These are phyloP conservation scores for Cladophialophora carrionii DNA, from an alignment of 2,329 filamentous ascomycete species.

Conservation along the genomic window DNA sequence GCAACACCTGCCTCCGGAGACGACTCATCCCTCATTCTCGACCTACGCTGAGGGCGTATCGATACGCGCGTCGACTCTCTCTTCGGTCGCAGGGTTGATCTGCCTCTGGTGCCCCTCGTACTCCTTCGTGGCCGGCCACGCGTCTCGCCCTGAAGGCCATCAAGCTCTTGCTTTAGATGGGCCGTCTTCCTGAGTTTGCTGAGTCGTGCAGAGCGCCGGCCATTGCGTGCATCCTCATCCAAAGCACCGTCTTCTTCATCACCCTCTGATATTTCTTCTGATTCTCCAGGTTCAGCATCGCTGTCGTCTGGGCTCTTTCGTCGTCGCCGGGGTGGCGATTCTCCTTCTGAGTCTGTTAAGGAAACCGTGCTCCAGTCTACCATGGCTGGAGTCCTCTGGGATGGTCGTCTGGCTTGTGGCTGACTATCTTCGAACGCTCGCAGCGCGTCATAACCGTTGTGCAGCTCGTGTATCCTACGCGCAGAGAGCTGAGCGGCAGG, in stretches of 20 bases:
- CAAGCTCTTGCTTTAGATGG: constrained; percentile 22
- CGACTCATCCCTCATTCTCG: constrained; percentile 11
- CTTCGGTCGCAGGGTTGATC: constrained; percentile 15
- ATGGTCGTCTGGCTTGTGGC: constrained; percentile 5
- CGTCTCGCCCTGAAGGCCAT: constrained; percentile 26
- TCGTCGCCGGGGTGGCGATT: constrained; percentile 14
- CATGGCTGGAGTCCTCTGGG: constrained; percentile 13
- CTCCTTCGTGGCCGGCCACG: constrained; percentile 26
- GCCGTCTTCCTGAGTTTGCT: constrained; percentile 17
- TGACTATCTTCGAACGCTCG: constrained; percentile 18
- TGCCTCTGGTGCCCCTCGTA: constrained; percentile 22
- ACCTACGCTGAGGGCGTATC: constrained; percentile 2
- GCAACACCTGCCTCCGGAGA: constrained; percentile 29
- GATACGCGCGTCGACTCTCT: constrained; percentile 8
- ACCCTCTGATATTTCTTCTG: constrained; percentile 4
- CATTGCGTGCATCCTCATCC: constrained; percentile 18
- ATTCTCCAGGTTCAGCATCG: constrained; percentile 10
- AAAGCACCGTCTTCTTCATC: constrained; percentile 18
- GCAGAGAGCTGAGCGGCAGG: constrained; percentile 25
- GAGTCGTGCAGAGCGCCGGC: constrained; percentile 29
- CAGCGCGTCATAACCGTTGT: constrained; percentile 25
- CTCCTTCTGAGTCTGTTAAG: constrained; percentile 32
- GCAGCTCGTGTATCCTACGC: constrained; percentile 23
- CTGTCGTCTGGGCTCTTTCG: constrained; percentile 16
- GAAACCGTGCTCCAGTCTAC: constrained; percentile 28